Base-by-base conservation (phyloP, 140 eudicot genomes). In the Bidens hawaiensis region DNA sequence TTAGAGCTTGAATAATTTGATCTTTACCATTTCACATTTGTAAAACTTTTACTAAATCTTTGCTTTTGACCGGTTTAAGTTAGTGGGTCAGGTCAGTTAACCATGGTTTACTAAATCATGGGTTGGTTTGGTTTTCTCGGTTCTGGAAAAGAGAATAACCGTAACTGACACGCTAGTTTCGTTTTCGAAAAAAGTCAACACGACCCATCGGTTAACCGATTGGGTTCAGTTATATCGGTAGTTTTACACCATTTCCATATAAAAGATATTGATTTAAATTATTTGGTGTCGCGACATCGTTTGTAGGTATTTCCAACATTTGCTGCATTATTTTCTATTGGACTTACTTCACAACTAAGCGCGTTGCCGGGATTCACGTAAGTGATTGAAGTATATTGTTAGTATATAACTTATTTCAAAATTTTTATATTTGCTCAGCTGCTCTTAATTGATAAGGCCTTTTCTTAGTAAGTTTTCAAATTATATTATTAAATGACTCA, bases 301-400 rank as follows among this genome's bases (percentile, higher is more conserved):
- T 65, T 58, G 33, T 78, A 93, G 99, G 99, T 93, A 38, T 81
- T 88, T 81, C 99, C 99, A 59, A 93, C 99, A 43, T 93, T 93
- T 78, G 83, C 93, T 54, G 88, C 95, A 33, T 42, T 93, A 58
- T 82, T 84, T 60, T 40, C 86, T 69, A 17, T 8, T 65, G 82
- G 70, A 45, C 34, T 72, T 68, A 36, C 30, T 68, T 25, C 78
- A 2, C 36, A 76, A 54, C 31, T 93, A 22, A 68, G 47, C 1
- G 27, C 65, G 22, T 64, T 93, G 16, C 96, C 96, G 8, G 93
- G 99, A 58, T 65, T 93, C 71, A 52, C 38, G 99, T 93, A 75
- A 82, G 95, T 80, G 47, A 33, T 17, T 21, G 7, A 40, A 43
- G 27, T 53, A 0, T 43, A 26, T 43, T 42, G 54, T 38, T 60